These are phyloP conservation scores for Flaveria robusta DNA, from an alignment of 129 eudicot species.

Conservation along the genomic window DNA sequence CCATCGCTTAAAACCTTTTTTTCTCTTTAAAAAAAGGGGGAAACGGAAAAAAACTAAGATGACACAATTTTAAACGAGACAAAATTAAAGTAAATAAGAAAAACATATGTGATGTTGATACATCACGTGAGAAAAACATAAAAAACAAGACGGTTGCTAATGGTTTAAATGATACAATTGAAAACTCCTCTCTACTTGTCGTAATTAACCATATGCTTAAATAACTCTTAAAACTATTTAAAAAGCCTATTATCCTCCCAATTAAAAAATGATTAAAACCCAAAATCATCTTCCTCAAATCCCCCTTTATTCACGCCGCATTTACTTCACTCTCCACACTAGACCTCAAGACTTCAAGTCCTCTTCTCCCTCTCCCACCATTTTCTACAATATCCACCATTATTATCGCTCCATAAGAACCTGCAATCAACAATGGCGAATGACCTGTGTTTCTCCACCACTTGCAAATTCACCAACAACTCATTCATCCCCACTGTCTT, in stretches of 20 bases:
- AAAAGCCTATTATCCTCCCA: background rate
- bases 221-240: too few species aligned
- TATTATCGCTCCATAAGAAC: constrained; percentile 20
- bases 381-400: constrained; percentile 40
- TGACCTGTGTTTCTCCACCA: constrained; percentile 36
- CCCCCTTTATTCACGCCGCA: constrained; percentile 83
- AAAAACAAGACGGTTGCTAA: too few species aligned
- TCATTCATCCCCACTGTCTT: constrained; percentile 33
- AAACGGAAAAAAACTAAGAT: too few species aligned
- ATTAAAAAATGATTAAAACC: background rate
- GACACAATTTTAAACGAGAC: too few species aligned
- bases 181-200: too few species aligned
- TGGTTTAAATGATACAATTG: too few species aligned
- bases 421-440: constrained; percentile 29
- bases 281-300: background rate
- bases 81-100: too few species aligned
- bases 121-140: too few species aligned
- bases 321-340: constrained; percentile 38
- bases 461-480: constrained; percentile 21
- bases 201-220: too few species aligned
- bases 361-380: constrained; percentile 52
- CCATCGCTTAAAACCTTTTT: too few species aligned
- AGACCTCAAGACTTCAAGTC: constrained; percentile 24
- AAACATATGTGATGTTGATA: too few species aligned
- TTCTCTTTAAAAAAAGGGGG: too few species aligned